Evolutionary conservation across 1,284 basidiomycete genomes (phyloP).

Genomic region (Tetrapyrgos nigripes): DNA sequence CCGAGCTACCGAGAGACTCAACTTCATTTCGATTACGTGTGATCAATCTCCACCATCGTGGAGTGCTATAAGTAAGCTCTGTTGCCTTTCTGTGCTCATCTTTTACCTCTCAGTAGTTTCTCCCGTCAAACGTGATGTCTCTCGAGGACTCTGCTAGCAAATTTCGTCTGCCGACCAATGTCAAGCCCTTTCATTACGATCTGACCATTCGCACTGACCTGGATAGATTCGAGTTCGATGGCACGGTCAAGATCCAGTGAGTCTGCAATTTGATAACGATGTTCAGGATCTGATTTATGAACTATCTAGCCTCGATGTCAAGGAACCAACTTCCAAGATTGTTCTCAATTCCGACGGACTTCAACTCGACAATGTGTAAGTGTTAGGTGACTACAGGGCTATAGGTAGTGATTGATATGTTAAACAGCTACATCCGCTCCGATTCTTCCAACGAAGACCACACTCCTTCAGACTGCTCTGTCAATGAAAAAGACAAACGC

Average conservation of each 20-base stretch:
- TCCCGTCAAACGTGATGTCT: too few species aligned
- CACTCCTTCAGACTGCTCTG: constrained; percentile 50
- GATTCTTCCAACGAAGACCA: constrained; percentile 63
- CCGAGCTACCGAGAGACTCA: too few species aligned
- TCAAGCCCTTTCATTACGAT: constrained; percentile 85
- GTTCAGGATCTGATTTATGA: not conserved
- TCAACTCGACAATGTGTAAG: constrained; percentile 67
- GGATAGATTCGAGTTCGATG: constrained; percentile 74
- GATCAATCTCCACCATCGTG: too few species aligned
- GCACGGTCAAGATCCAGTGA: constrained; percentile 78
- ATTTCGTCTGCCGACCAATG: constrained; percentile 80
- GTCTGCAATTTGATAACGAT: constrained; percentile 23
- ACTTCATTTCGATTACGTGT: too few species aligned
- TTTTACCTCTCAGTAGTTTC: too few species aligned
- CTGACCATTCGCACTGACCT: constrained; percentile 88
- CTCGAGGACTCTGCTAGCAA: constrained; percentile 37
- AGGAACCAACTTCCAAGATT: constrained; percentile 69
- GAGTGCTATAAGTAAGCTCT: too few species aligned
- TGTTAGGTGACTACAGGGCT: constrained; percentile 8
- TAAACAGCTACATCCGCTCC: constrained; percentile 58
- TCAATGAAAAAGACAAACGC: constrained; percentile 72
- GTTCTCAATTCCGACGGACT: constrained; percentile 80
- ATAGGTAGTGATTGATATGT: not conserved
- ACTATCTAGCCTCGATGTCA: constrained; percentile 69
- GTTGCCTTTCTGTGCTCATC: too few species aligned